Conservation (phyloP, 257 asterid species). For the Agastache rugosa region DNA sequence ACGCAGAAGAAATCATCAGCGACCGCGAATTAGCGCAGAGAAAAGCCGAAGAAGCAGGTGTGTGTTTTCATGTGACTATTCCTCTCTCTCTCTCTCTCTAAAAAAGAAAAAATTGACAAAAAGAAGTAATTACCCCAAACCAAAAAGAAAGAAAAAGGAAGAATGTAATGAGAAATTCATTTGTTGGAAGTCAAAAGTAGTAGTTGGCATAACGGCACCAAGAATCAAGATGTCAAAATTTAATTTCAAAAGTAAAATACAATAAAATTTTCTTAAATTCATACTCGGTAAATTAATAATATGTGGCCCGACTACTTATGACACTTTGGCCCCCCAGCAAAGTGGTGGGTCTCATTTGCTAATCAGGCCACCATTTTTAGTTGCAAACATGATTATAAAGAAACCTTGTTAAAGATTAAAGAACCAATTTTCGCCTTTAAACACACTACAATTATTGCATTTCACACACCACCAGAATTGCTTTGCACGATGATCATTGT, state of each 20-base stretch:
- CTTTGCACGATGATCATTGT: not conserved
- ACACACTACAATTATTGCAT: constrained; percentile 26
- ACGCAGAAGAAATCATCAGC: constrained; percentile 62
- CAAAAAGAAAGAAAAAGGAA: not conserved
- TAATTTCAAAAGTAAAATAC: constrained; percentile 36
- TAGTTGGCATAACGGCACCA: constrained; percentile 16
- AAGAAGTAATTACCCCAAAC: not conserved
- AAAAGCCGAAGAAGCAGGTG: constrained; percentile 93
- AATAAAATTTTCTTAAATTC: no score
- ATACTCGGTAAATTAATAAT: no score
- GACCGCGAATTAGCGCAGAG: constrained; percentile 82
- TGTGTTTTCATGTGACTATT: constrained; percentile 16
- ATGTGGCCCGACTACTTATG: constrained; percentile 19
- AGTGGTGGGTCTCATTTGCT: constrained; percentile 28
- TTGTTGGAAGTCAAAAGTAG: constrained; percentile 34
- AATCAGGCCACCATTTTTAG: constrained; percentile 30
- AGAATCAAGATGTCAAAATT: constrained; percentile 38
- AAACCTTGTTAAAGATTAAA: constrained; percentile 9
- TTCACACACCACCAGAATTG: constrained; percentile 40
- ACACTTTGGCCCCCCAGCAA: constrained; percentile 36
- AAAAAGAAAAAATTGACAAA: not conserved
- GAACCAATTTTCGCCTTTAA: not conserved
- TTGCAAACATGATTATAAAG: constrained; percentile 9
- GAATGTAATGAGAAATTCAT: not conserved
- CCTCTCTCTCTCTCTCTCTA: not conserved